Evolutionary conservation across 345 rosid species (phyloP), one percentile per base, ranked within the genome.

Genomic region (Eucalyptus grandis): DNA sequence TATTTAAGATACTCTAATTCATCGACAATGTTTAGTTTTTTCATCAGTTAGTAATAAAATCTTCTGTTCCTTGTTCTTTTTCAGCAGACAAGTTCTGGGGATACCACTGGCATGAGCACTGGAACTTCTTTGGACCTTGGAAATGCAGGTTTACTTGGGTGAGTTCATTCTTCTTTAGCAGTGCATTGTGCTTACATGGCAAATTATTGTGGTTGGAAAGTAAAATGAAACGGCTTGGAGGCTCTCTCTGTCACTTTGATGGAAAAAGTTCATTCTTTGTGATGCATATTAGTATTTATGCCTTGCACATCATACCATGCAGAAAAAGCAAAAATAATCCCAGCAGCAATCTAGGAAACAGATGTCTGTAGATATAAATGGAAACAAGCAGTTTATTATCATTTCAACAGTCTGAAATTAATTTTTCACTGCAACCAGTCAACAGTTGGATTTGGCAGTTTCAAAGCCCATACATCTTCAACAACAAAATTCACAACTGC

Each of bases 141-240:
- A 94, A 95, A 96, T 93, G 95, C 97, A 86, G 91, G 99, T 93
- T 90, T 98, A 91, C 96, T 98, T 58, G 99, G 99, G 99, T 98
- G 90, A 93, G 99, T 92, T 67, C 14, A 47, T 88, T 30, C 27
- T 77, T 31, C 49, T 31, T 88, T 49, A 50, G 43, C 27, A 6
- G 83, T 11, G 27, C 83, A 77, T 77, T 26, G 7, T 77, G 83
- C 47, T 77, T 77, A 40, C 83, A 77, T 43, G 47, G 83, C 15
- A 40, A 37, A 77, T 77, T 77, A 11, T 77, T 77, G 43, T 22
- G 30, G 47, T 77, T 77, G 47, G 80, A 40, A 37, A 77, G 47
- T 40, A 37, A 21, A 40, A 77, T 37, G 83, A 77, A 77, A 21
- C 5, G 12, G 47, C 47, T 77, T 77, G 14, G 83, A 77, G 83